A percentile compares a stretch with the other conserved stretches of the same genome.
Evolutionary conservation across 805 yeast genomes (phyloP).

Genomic region (Saccharomycopsis vini): DNA sequence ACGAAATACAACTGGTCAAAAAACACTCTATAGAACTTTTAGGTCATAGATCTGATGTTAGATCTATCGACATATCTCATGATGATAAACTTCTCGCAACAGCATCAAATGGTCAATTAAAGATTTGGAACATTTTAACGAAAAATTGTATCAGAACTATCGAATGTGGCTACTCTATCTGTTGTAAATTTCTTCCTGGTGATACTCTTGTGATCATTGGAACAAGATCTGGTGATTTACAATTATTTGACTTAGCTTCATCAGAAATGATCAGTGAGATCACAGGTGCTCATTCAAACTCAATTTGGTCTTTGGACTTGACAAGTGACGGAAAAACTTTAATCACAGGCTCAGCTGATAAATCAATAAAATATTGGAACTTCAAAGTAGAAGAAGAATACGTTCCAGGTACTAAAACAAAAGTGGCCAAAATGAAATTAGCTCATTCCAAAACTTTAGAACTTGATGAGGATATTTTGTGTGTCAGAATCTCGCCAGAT

Average conservation of each 20-base stretch:
- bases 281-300: constrained; percentile 68
- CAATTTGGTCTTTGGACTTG: constrained; percentile 87
- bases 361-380: constrained; percentile 83
- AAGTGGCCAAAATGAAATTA: constrained; percentile 46
- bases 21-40: constrained; percentile 55
- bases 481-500: constrained; percentile 76
- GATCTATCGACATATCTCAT: constrained; percentile 73
- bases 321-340: constrained; percentile 77
- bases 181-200: constrained; percentile 81
- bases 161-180: constrained; percentile 79
- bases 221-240: constrained; percentile 77
- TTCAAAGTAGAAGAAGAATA: constrained; percentile 55
- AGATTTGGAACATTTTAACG: constrained; percentile 78
- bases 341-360: constrained; percentile 92
- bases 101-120: constrained; percentile 83
- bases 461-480: constrained; percentile 73
- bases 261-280: constrained; percentile 64
- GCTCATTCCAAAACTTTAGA: constrained; percentile 77
- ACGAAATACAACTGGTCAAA: constrained; percentile 37
- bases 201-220: constrained; percentile 82
- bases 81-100: constrained; percentile 78
- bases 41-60: constrained; percentile 87
- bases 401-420: constrained; percentile 59
- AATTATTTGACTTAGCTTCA: constrained; percentile 77
- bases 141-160: constrained; percentile 75